phyloP scores from a whole-genome alignment of 2,329 filamentous ascomycete species.

The Aureobasidium mangrovei region DNA sequence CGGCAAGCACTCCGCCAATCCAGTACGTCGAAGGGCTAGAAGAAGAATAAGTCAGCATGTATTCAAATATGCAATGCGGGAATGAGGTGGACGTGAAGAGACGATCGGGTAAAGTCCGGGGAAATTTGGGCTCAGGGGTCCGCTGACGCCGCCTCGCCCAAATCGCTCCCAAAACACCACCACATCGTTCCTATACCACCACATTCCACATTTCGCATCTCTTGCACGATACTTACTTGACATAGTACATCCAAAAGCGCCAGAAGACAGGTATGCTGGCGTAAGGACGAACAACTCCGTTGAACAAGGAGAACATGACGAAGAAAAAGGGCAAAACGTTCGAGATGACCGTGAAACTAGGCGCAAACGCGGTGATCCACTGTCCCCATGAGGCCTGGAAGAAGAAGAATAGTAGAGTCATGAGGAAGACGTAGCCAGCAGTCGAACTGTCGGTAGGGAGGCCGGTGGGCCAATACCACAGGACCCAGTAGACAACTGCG shows the following conservation, averaged over 20 bases:
- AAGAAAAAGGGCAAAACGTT: constrained; percentile 75
- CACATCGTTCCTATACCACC: too few species aligned
- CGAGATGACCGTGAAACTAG: constrained; percentile 67
- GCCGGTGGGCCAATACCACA: constrained; percentile 72
- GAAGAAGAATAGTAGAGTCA: constrained; percentile 68
- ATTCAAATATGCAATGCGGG: too few species aligned
- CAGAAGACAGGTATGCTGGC: constrained; percentile 58
- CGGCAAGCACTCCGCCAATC: constrained; percentile 60
- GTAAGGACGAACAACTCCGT: constrained; percentile 67
- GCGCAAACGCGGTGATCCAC: constrained; percentile 77
- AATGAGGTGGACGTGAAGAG: too few species aligned
- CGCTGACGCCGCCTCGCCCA: too few species aligned
- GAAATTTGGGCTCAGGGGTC: too few species aligned
- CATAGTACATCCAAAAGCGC: constrained; percentile 62
- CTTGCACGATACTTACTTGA: too few species aligned
- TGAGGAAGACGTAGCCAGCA: constrained; percentile 68
- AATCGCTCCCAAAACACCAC: too few species aligned
- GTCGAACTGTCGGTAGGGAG: constrained; percentile 55
- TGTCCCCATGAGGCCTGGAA: constrained; percentile 71
- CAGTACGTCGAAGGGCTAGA: constrained; percentile 60
- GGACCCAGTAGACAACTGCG: constrained; percentile 58
- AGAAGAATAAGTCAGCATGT: too few species aligned
- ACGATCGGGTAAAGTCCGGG: too few species aligned
- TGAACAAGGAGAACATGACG: constrained; percentile 67
- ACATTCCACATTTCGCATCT: too few species aligned